phyloP scores from a whole-genome alignment of 306 rosid species.

The Pterocarpus macrocarpus region DNA sequence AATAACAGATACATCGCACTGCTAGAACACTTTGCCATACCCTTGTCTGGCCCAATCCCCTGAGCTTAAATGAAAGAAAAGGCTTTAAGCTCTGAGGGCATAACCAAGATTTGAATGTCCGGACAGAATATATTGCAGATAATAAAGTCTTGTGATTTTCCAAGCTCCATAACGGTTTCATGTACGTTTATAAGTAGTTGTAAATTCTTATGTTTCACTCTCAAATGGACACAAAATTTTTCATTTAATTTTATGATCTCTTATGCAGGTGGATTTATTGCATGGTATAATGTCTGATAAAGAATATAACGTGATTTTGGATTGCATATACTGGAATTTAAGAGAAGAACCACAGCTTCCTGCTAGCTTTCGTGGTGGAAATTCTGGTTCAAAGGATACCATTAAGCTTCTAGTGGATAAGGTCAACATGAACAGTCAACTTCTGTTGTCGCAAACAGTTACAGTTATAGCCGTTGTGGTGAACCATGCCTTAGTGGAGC shows the following conservation, averaged over 20 bases:
- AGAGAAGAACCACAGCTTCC: constrained; percentile 89
- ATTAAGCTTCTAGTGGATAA: constrained; percentile 84
- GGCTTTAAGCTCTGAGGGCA: constrained; percentile 20
- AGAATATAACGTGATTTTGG: constrained; percentile 95
- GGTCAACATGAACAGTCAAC: constrained; percentile 90
- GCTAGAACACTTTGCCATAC: neutral
- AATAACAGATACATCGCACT: neutral
- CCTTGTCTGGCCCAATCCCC: neutral
- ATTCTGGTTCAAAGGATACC: constrained; percentile 76
- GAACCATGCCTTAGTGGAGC: constrained; percentile 87
- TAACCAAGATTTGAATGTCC: neutral
- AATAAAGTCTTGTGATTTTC: constrained; percentile 16
- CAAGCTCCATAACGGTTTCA: neutral
- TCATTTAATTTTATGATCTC: constrained; percentile 41
- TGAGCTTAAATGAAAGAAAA: neutral
- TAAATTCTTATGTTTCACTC: constrained; percentile 3
- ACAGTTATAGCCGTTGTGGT: constrained; percentile 75
- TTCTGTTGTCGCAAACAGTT: constrained; percentile 79
- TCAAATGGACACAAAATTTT: neutral
- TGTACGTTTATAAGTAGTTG: constrained; percentile 1
- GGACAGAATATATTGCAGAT: neutral
- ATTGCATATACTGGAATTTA: constrained; percentile 81
- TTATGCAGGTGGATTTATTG: constrained; percentile 83
- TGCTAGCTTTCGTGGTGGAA: constrained; percentile 89
- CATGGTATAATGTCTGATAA: constrained; percentile 85